phyloP scores from a whole-genome alignment of 352 stramenopile species.

The Pythium brassicae region DNA sequence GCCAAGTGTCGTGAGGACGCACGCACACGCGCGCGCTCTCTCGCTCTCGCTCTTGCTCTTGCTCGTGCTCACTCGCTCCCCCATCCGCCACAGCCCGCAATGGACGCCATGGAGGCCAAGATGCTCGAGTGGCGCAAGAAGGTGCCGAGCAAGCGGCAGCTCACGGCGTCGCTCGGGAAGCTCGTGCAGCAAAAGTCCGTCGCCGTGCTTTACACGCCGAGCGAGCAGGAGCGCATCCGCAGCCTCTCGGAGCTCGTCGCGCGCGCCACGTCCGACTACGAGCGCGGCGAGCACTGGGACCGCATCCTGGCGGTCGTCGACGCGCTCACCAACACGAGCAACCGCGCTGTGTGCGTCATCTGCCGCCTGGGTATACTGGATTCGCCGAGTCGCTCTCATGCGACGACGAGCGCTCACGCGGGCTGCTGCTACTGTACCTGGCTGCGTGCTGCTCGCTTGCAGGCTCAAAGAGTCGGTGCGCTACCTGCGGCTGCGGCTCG shows the following conservation, averaged over 20 bases:
- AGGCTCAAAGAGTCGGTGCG: constrained; percentile 70
- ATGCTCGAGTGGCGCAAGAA: constrained; percentile 58
- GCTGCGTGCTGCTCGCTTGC: not conserved
- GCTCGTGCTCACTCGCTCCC: not conserved
- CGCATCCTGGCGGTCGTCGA: constrained; percentile 77
- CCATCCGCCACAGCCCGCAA: not conserved
- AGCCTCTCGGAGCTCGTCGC: constrained; percentile 64
- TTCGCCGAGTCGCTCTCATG: too few species aligned
- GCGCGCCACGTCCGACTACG: constrained; percentile 67
- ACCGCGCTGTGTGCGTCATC: constrained; percentile 41
- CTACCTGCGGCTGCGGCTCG: constrained; percentile 65
- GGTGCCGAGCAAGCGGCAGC: constrained; percentile 70
- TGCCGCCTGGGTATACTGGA: too few species aligned
- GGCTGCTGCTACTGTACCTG: too few species aligned
- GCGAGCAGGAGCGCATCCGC: constrained; percentile 70
- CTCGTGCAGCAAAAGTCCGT: constrained; percentile 82
- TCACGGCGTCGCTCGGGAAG: constrained; percentile 57
- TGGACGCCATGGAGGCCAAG: constrained; percentile 63
- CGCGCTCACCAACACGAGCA: constrained; percentile 59
- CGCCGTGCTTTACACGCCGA: constrained; percentile 67
- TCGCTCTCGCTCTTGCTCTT: not conserved
- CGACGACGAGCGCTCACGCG: too few species aligned
- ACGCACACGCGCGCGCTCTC: not conserved
- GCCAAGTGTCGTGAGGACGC: too few species aligned
- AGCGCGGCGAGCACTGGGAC: constrained; percentile 67